Base-by-base conservation (phyloP, 2,329 filamentous ascomycete species). In the Penicillium concentricum region DNA sequence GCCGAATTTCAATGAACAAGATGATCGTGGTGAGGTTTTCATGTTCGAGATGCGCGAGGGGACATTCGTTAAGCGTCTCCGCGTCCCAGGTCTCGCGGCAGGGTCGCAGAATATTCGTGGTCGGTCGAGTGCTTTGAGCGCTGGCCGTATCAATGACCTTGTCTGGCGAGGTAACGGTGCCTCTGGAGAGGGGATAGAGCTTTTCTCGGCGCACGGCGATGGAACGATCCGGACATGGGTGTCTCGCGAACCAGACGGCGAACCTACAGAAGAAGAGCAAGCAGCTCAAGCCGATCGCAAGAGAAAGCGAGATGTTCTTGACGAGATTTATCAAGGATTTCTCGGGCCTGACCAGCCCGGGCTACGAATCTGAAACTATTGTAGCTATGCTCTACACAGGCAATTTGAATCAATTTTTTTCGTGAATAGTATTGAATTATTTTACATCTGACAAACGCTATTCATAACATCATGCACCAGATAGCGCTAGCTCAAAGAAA, bases 171-270 rank as follows among this genome's bases (percentile, higher is more conserved):
- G 90, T 32, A 80, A 82, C 22, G 81, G 82, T 15, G 77, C 78
- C 2, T 81, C 80, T 4, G 79, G 79, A 7, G 74, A 82, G 54
- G 86, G 85, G 0, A 71, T 87, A 1, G 86, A 88, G 62, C 82
- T 97, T 56, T 95, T 91, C 74, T 94, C 91, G 51, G 88, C 87
- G 2, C 91, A 96, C 67, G 81, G 87, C 3, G 91, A 97, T 69
- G 93, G 93, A 0, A 88, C 87, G 51, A 93, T 97, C 56, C 83
- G 88, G 43, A 84, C 84, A 4, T 97, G 93, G 92, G 81, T 82
- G 64, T 89, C 90, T 2, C 77, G 78, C 35, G 74, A 84, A 6
- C 74, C 78, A 1, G 84, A 82, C 5, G 77, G 79, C 6, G 74
- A 72, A 34, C 69, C 67, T 3, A 67, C 72, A 13, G 76, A 79